These are phyloP conservation scores for Platismatia glauca DNA, from an alignment of 495 filamentous ascomycete genomes.

Conservation along the genomic window DNA sequence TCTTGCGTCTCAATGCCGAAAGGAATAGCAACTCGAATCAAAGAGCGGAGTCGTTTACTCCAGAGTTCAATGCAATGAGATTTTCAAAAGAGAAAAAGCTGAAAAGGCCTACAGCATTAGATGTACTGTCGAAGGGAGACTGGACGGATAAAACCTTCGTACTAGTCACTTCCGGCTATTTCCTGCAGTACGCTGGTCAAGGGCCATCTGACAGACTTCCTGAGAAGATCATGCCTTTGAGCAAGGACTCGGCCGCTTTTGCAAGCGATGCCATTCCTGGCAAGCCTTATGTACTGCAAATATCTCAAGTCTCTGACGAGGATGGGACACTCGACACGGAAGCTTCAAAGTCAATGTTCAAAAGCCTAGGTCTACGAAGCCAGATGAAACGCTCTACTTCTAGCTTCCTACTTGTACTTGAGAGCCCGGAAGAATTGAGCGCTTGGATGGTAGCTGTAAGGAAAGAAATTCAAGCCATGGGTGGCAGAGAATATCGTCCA, in stretches of 20 bases:
- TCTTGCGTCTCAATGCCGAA: slow-evolving; percentile 48
- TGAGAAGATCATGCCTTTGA: slow-evolving; percentile 77
- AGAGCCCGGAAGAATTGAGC: slow-evolving; percentile 77
- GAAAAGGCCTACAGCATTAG: slow-evolving; percentile 44
- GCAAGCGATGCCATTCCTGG: slow-evolving; percentile 89
- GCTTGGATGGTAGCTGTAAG: slow-evolving; percentile 60
- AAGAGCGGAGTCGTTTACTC: slow-evolving; percentile 25
- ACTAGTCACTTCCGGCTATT: slow-evolving; percentile 68
- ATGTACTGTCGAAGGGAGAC: slow-evolving; percentile 54
- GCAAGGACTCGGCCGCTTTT: slow-evolving; percentile 82
- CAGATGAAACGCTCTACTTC: slow-evolving; percentile 52
- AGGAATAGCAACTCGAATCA: slow-evolving; percentile 42
- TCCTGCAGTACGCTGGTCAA: slow-evolving; percentile 79
- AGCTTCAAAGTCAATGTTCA: slow-evolving; percentile 53
- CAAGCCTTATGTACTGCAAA: slow-evolving; percentile 83
- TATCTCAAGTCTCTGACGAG: slow-evolving; percentile 68
- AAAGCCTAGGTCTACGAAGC: slow-evolving; percentile 61
- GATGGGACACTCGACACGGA: slow-evolving; percentile 40
- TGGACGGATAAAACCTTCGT: slow-evolving; percentile 81
- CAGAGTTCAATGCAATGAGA: slow-evolving; percentile 11
- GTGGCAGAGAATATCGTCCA: slow-evolving; percentile 51
- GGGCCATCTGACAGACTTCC: slow-evolving; percentile 74
- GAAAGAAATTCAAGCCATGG: slow-evolving; percentile 58
- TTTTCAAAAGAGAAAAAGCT: slow-evolving; percentile 37
- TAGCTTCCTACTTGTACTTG: slow-evolving; percentile 70